A percentile compares a stretch with the other conserved stretches of the same genome.
phyloP scores from a whole-genome alignment of 495 filamentous ascomycete genomes.

The Talaromyces thailandensis region DNA sequence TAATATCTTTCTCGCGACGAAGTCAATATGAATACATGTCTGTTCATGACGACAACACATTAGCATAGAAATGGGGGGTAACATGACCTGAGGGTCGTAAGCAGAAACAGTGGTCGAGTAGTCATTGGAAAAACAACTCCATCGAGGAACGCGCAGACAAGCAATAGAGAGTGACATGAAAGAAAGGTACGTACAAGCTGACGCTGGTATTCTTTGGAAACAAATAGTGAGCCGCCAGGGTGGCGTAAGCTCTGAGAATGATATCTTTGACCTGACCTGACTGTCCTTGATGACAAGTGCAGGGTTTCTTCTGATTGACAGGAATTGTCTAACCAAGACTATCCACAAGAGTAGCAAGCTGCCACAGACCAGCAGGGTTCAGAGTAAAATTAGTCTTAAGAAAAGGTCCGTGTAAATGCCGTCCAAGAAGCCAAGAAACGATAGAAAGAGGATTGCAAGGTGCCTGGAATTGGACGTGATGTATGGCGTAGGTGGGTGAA shows the following conservation, averaged over 20 bases:
- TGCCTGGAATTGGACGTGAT: not conserved
- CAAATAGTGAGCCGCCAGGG: constrained; percentile 7
- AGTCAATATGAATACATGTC: constrained; percentile 38
- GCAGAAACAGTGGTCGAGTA: not conserved
- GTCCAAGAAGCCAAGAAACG: constrained; percentile 10
- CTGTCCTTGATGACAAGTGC: constrained; percentile 32
- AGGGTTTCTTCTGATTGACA: constrained; percentile 13
- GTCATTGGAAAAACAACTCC: not conserved
- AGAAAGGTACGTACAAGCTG: constrained; percentile 40
- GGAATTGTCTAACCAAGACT: not conserved
- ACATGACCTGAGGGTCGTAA: not conserved
- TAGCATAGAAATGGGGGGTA: constrained; percentile 20
- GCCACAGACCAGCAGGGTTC: constrained; percentile 8
- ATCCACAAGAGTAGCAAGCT: constrained; percentile 5
- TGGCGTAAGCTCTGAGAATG: not conserved
- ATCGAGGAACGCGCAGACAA: not conserved
- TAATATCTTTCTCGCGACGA: constrained; percentile 13
- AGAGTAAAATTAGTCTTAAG: constrained; percentile 11
- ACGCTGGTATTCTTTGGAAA: constrained; percentile 8
- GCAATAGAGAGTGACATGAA: not conserved
- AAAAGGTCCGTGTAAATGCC: no score
- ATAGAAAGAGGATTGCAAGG: not conserved
- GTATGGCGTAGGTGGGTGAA: not conserved
- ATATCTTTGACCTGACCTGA: constrained; percentile 11
- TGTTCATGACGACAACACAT: constrained; percentile 28